phyloP scores from a whole-genome alignment of 108 stramenopile species.

The Skeletonema tropicum region DNA sequence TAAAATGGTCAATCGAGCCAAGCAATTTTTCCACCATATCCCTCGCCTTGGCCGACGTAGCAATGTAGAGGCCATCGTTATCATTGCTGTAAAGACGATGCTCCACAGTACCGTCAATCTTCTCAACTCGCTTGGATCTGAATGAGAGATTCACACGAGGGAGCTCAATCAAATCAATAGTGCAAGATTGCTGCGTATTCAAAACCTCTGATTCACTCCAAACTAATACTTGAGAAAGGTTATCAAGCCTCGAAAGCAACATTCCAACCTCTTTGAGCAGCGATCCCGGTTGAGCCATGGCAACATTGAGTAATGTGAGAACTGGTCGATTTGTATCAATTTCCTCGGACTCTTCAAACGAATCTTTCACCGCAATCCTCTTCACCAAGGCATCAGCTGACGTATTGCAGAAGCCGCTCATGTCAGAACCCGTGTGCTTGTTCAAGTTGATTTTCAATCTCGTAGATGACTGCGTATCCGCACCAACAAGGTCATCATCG shows the following conservation, averaged over 20 bases:
- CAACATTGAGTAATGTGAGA: slow-evolving; percentile 89
- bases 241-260: slow-evolving; percentile 92
- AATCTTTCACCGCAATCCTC: slow-evolving; percentile 68
- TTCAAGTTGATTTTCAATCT: slow-evolving; percentile 73
- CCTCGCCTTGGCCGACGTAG: slow-evolving; percentile 79
- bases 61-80: slow-evolving; percentile 94
- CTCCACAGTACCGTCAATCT: slow-evolving; percentile 71
- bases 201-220: slow-evolving; percentile 88
- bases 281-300: slow-evolving; percentile 83
- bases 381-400: slow-evolving; percentile 83
- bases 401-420: slow-evolving; percentile 90
- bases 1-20: slow-evolving; percentile 87
- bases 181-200: slow-evolving; percentile 68
- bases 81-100: slow-evolving; percentile 92
- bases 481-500: slow-evolving; percentile 56
- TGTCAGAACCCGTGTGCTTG: slow-evolving; percentile 76
- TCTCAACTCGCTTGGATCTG: slow-evolving; percentile 72
- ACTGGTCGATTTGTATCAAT: slow-evolving; percentile 59
- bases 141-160: slow-evolving; percentile 96
- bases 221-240: slow-evolving; percentile 92
- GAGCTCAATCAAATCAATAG: slow-evolving; percentile 93
- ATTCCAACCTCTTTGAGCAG: slow-evolving; percentile 89
- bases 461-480: slow-evolving; percentile 59
- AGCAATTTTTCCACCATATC: slow-evolving; percentile 84
- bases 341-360: slow-evolving; percentile 54